Percentiles rank a stretch among this genome's conserved stretches.
Conservation (phyloP, 2,329 filamentous ascomycete species). For the Pseudogymnoascus sp. region DNA sequence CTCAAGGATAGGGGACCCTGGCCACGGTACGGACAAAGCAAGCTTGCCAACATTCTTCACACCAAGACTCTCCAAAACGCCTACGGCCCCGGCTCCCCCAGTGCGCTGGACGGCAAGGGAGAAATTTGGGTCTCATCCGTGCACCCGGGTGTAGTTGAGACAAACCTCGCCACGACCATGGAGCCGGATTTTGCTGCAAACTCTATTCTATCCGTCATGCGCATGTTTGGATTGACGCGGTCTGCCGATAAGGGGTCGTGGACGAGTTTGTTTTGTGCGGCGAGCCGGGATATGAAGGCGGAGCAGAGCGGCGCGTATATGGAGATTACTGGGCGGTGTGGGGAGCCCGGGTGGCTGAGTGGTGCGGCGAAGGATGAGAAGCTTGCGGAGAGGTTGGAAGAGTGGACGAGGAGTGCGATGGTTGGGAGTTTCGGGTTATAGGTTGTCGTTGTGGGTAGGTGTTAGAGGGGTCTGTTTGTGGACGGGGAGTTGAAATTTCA, state of each 20-base stretch:
- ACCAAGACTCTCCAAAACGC: slow-evolving; percentile 30
- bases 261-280: slow-evolving; percentile 32
- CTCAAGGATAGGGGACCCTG: slow-evolving; percentile 29
- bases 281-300: slow-evolving; percentile 31
- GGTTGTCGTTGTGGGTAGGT: slow-evolving; percentile 8
- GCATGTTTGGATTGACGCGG: slow-evolving; percentile 21
- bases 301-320: slow-evolving; percentile 33
- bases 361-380: slow-evolving; percentile 28
- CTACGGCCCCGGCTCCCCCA: slow-evolving; percentile 29
- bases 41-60: slow-evolving; percentile 40
- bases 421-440: slow-evolving; percentile 13
- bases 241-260: slow-evolving; percentile 31
- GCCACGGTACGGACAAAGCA: slow-evolving; percentile 39
- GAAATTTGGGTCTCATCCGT: slow-evolving; percentile 35
- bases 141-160: slow-evolving; percentile 22
- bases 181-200: slow-evolving; percentile 15
- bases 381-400: slow-evolving; percentile 30
- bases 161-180: slow-evolving; percentile 21
- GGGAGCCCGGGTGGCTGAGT: slow-evolving; percentile 30
- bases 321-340: slow-evolving; percentile 26
- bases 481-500: neutral
- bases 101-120: slow-evolving; percentile 25
- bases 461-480: neutral
- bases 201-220: slow-evolving; percentile 15
- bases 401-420: slow-evolving; percentile 30